These are phyloP conservation scores for Pythium vanterpoolii DNA, from an alignment of 352 stramenopile genomes.

Conservation along the genomic window DNA sequence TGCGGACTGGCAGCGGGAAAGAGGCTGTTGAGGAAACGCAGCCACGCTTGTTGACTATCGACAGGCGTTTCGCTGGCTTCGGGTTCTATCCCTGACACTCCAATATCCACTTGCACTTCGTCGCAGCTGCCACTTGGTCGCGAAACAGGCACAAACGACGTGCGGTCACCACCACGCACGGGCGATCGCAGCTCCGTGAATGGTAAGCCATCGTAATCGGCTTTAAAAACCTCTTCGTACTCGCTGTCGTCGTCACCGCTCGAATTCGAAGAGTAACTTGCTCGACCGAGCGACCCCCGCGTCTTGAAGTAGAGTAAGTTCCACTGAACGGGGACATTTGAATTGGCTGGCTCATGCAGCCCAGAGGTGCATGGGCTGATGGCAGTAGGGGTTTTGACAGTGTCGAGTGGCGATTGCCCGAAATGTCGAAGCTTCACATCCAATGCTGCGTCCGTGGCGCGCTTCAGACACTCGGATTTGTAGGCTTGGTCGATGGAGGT, in stretches of 20 bases:
- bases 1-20: constrained; percentile 23
- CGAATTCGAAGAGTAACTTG: constrained; percentile 29
- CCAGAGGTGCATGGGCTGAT: not conserved
- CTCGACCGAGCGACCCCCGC: constrained; percentile 32
- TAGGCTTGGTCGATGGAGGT: constrained; percentile 67
- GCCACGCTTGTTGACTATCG: constrained; percentile 27
- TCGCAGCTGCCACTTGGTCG: not conserved
- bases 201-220: constrained; percentile 46
- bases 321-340: constrained; percentile 47
- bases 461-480: constrained; percentile 62
- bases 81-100: not conserved
- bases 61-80: not conserved
- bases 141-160: constrained; percentile 12
- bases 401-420: constrained; percentile 8
- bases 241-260: constrained; percentile 31
- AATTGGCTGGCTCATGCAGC: constrained; percentile 9
- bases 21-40: constrained; percentile 49
- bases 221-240: constrained; percentile 56
- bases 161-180: not conserved
- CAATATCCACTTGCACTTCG: constrained; percentile 1
- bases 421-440: constrained; percentile 55
- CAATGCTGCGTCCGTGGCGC: constrained; percentile 55
- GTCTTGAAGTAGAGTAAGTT: constrained; percentile 50
- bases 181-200: constrained; percentile 68
- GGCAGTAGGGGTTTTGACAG: not conserved